These are phyloP conservation scores for Anastatica hierochuntica DNA, from an alignment of 345 rosid species.

Conservation along the genomic window DNA sequence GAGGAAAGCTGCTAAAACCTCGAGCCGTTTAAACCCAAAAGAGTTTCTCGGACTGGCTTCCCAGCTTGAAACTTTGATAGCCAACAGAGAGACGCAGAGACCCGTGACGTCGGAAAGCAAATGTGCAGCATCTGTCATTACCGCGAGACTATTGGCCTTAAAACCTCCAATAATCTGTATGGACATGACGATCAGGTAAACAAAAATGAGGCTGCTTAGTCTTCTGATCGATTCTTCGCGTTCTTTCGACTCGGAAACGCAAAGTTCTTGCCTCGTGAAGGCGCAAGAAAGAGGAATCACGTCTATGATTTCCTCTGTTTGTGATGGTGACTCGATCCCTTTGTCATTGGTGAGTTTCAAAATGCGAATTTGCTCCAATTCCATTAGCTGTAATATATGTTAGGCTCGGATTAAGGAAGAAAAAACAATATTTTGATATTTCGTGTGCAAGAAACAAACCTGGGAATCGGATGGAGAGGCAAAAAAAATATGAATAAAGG, in stretches of 20 bases:
- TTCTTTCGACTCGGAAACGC: slow-evolving; percentile 32
- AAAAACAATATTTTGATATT: slow-evolving; percentile 1
- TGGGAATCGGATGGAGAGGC: slow-evolving; percentile 12
- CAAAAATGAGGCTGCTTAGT: slow-evolving; percentile 40
- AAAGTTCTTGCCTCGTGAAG: slow-evolving; percentile 38
- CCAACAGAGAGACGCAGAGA: slow-evolving; percentile 51
- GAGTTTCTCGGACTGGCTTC: slow-evolving; percentile 52
- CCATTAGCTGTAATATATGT: slow-evolving; percentile 38
- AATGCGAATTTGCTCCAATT: slow-evolving; percentile 32
- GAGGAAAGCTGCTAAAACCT: slow-evolving; percentile 71
- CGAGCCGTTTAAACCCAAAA: slow-evolving; percentile 60
- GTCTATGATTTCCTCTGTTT: slow-evolving; percentile 20
- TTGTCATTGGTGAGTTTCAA: slow-evolving; percentile 25
- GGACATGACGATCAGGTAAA: slow-evolving; percentile 40
- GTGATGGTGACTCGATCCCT: slow-evolving; percentile 29
- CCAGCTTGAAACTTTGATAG: slow-evolving; percentile 84
- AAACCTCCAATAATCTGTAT: slow-evolving; percentile 67
- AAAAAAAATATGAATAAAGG: background rate
- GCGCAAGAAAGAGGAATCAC: slow-evolving; percentile 32
- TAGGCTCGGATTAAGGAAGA: background rate
- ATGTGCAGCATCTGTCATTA: slow-evolving; percentile 80
- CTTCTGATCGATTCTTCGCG: slow-evolving; percentile 38
- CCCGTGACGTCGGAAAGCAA: slow-evolving; percentile 66
- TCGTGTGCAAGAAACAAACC: slow-evolving; percentile 17
- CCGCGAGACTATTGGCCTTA: slow-evolving; percentile 76